Evolutionary conservation across 768 basidiomycete genomes (phyloP).

Genomic region (Podaxis rugospora): DNA sequence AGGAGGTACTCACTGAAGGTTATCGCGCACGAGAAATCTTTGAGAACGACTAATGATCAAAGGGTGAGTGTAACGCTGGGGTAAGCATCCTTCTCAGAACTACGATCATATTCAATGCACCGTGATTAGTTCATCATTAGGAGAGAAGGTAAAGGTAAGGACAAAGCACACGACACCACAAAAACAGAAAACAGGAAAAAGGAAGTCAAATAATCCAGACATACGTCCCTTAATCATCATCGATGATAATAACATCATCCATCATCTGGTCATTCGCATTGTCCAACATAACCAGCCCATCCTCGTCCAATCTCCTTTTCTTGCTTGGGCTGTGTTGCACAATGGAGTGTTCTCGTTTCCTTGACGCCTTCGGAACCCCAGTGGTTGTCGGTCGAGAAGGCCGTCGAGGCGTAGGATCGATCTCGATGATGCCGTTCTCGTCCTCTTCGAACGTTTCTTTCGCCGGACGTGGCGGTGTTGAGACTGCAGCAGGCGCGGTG

Average conservation of each 20-base stretch:
- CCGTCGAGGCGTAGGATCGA: constrained; percentile 51
- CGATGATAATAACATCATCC: constrained; percentile 31
- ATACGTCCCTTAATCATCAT: constrained; percentile 14
- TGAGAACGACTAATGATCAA: no score
- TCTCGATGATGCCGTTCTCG: constrained; percentile 48
- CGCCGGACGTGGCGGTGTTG: constrained; percentile 36
- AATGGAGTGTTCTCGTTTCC: constrained; percentile 18
- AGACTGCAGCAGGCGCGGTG: constrained; percentile 29
- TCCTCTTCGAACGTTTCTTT: constrained; percentile 32
- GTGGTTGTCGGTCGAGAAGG: constrained; percentile 17
- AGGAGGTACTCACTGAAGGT: no score
- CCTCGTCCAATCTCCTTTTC: constrained; percentile 62
- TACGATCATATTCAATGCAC: constrained; percentile 14
- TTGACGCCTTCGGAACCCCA: constrained; percentile 11
- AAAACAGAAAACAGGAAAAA: not conserved
- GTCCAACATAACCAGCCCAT: constrained; percentile 69
- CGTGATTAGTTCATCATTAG: not conserved
- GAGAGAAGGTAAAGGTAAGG: not conserved
- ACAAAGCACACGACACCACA: not conserved
- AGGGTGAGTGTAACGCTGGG: no score
- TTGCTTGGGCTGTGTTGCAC: constrained; percentile 53
- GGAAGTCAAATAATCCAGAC: not conserved
- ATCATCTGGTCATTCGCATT: constrained; percentile 46
- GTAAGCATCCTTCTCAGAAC: no score
- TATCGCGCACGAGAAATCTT: no score